Percentiles rank a stretch among this genome's conserved stretches.
Evolutionary conservation across 495 filamentous ascomycete species (phyloP).

Genomic region (Cercophora sp.): DNA sequence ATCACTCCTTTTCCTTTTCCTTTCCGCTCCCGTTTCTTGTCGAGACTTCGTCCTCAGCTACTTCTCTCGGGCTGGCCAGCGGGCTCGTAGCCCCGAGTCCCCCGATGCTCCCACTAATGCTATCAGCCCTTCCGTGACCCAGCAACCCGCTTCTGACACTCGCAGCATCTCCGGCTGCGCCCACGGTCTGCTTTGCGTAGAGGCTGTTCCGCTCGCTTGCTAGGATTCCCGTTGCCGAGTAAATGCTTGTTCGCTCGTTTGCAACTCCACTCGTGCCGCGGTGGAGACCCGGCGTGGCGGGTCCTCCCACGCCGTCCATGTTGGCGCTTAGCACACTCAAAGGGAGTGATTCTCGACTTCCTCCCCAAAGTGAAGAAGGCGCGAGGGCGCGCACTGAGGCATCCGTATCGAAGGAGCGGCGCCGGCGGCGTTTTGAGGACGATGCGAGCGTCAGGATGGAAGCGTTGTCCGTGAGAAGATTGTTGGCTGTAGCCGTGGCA

Average conservation of each 20-base stretch:
- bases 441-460: slow-evolving; percentile 96
- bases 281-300: slow-evolving; percentile 43
- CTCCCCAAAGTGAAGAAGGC: slow-evolving; percentile 87
- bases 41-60: slow-evolving; percentile 19
- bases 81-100: slow-evolving; percentile 48
- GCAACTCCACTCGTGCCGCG: slow-evolving; percentile 60
- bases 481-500: slow-evolving; percentile 83
- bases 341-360: slow-evolving; percentile 80
- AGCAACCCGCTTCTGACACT: slow-evolving; percentile 75
- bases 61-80: slow-evolving; percentile 52
- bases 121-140: slow-evolving; percentile 77
- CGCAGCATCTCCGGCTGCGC: slow-evolving; percentile 60
- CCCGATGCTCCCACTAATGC: slow-evolving; percentile 68
- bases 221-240: slow-evolving; percentile 71
- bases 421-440: slow-evolving; percentile 82
- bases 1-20: slow-evolving; percentile 10
- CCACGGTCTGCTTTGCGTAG: slow-evolving; percentile 63
- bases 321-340: slow-evolving; percentile 82
- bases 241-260: slow-evolving; percentile 80
- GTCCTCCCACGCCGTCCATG: slow-evolving; percentile 44
- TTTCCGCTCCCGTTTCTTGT: no score
- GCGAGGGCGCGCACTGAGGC: slow-evolving; percentile 90
- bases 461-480: slow-evolving; percentile 87
- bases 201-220: slow-evolving; percentile 76
- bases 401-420: slow-evolving; percentile 91